Conservation (phyloP, 441 rosid species). For the Pelargonium myrrhifolium region DNA sequence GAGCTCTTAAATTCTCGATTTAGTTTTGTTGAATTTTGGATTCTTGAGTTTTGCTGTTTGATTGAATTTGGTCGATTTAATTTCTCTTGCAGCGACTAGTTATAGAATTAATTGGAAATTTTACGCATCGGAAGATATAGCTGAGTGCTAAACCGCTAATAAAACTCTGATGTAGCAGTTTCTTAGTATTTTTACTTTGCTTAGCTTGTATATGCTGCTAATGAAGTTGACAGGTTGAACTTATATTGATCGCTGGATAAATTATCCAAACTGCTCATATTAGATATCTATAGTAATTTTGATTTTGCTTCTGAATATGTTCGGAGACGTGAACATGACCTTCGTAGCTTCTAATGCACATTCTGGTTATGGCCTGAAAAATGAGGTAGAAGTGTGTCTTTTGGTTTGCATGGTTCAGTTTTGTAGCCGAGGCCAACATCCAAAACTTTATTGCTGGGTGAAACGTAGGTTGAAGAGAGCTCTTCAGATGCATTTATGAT, state of each 20-base stretch:
- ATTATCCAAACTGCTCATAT: neutral
- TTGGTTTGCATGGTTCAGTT: slow-evolving; percentile 18
- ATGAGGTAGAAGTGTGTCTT: too few species aligned
- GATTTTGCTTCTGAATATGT: neutral
- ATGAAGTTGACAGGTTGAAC: neutral
- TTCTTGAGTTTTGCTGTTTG: neutral
- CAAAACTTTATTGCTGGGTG: too few species aligned
- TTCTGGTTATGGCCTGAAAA: too few species aligned
- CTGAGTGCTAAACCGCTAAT: neutral
- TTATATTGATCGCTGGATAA: neutral
- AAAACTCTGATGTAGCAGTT: neutral
- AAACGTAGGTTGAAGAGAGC: too few species aligned
- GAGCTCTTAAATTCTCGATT: neutral
- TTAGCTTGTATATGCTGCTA: neutral
- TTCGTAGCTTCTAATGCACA: too few species aligned
- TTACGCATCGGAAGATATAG: neutral
- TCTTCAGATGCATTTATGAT: too few species aligned
- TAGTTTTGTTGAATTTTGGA: neutral
- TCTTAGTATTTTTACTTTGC: neutral
- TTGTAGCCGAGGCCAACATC: too few species aligned
- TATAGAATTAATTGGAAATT: neutral
- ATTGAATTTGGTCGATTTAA: neutral
- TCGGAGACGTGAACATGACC: too few species aligned
- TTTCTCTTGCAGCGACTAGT: neutral
- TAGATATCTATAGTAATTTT: neutral